Conservation (phyloP, 163 green algal species). For the Scenedesmus sp. region DNA sequence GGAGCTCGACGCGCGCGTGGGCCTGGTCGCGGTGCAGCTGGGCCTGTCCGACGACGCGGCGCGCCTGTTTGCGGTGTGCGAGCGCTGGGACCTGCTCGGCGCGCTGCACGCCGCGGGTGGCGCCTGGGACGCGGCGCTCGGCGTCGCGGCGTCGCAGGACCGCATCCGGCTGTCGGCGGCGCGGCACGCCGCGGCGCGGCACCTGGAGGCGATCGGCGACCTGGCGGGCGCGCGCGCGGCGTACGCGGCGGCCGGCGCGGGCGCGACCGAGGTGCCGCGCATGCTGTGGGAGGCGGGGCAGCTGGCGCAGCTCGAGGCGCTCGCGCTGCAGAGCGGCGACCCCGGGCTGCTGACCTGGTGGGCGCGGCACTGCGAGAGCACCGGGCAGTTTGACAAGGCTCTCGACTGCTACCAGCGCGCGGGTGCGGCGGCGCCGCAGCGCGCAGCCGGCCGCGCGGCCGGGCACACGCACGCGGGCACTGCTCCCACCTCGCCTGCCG, state of each 20-base stretch:
- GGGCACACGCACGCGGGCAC: too few species aligned
- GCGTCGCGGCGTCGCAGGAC: constrained; percentile 75
- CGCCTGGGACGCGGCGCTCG: constrained; percentile 75
- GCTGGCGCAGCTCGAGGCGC: constrained; percentile 58
- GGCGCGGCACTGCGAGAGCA: constrained; percentile 75
- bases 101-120: constrained; percentile 67
- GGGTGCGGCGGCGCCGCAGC: constrained; percentile 24
- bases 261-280: constrained; percentile 55
- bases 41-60: constrained; percentile 75
- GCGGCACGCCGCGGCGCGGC: constrained; percentile 70
- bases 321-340: constrained; percentile 31
- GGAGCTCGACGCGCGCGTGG: constrained; percentile 69
- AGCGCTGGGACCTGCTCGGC: constrained; percentile 69
- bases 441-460: too few species aligned
- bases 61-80: constrained; percentile 63
- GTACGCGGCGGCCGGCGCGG: constrained; percentile 54
- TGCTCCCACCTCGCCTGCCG: too few species aligned
- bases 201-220: constrained; percentile 70
- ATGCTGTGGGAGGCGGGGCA: constrained; percentile 71
- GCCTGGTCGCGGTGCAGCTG: constrained; percentile 75
- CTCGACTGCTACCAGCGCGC: constrained; percentile 67
- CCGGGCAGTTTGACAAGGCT: constrained; percentile 63
- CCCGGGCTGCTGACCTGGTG: constrained; percentile 68
- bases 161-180: constrained; percentile 76
- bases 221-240: constrained; percentile 52